phyloP scores from a whole-genome alignment of 768 basidiomycete species.

The Termitomyces sp. region DNA sequence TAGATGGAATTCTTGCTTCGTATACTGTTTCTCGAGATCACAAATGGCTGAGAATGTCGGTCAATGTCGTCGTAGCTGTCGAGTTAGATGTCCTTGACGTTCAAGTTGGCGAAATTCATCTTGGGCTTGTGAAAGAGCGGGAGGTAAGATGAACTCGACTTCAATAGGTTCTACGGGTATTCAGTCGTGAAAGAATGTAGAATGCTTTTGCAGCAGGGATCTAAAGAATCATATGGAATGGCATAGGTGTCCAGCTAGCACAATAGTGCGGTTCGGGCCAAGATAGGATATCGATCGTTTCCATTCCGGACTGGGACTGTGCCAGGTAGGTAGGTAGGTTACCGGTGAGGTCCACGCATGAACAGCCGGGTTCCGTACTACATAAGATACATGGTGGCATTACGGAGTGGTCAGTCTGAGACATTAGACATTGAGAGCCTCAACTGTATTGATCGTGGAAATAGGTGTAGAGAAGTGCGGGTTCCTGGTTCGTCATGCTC shows the following conservation, averaged over 20 bases:
- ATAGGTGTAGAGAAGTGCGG: no score
- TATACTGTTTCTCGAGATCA: slow-evolving; percentile 8
- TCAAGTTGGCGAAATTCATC: slow-evolving; percentile 8
- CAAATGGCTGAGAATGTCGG: slow-evolving; percentile 4
- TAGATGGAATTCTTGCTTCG: slow-evolving; percentile 1
- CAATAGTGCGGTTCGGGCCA: no score
- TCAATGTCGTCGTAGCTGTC: not conserved
- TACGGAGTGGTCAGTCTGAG: no score
- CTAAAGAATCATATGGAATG: not conserved
- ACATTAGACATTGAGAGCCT: no score
- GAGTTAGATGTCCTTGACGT: slow-evolving; percentile 6
- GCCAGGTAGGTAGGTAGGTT: not conserved
- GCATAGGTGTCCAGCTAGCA: not conserved
- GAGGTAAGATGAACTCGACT: slow-evolving; percentile 8
- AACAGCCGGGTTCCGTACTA: no score
- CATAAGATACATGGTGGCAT: no score
- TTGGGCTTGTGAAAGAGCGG: slow-evolving; percentile 7
- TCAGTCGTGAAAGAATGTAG: not conserved
- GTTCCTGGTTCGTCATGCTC: no score
- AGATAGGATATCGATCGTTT: no score
- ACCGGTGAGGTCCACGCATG: no score
- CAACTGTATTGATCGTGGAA: no score
- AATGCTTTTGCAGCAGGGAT: not conserved
- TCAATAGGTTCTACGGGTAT: slow-evolving; percentile 11
- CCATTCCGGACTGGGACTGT: no score